Evolutionary conservation across 441 rosid species (phyloP), one percentile per base, ranked within the genome.

Genomic region (Brassica hybrid): DNA sequence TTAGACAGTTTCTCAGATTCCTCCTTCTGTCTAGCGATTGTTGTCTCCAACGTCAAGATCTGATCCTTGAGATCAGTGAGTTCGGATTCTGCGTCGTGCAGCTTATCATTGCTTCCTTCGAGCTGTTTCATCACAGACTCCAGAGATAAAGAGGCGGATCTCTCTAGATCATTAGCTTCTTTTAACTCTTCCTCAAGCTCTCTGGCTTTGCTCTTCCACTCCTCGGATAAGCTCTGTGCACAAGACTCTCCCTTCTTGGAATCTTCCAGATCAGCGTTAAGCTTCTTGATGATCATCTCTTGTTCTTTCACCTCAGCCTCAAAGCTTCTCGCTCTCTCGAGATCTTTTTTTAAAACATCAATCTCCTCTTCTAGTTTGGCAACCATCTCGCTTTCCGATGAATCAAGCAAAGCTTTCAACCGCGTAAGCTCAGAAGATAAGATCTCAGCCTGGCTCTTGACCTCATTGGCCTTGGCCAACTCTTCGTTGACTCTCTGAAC

Each of bases 111-210:
- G 81, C 85, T 93, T 70, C 68, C 91, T 86, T 89, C 92, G 8
- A 93, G 89, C 71, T 91, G 95, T 85, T 90, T 90, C 97, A 86
- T 88, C 73, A 90, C 90, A 6, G 91, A 89, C 25, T 84, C 88
- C 84, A 95, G 76, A 34, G 99, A 95, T 61, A 86, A 86, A 30
- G 96, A 90, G 48, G 95, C 94, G 63, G 90, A 89, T 80, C 86
- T 89, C 85, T 93, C 96, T 85, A 88, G 79, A 73, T 87, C 86
- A 57, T 82, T 87, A 76, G 91, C 96, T 84, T 88, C 92, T 67
- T 72, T 84, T 3, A 82, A 70, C 74, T 75, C 84, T 78, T 75
- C 69, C 86, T 95, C 90, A 21, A 90, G 75, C 71, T 88, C 96
- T 67, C 84, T 89, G 19, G 85, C 88, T 84, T 70, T 87, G 65